Percentiles rank a stretch among this genome's conserved stretches.
These are phyloP conservation scores for Periconia digitata DNA, from an alignment of 2,329 filamentous ascomycete species.

Conservation along the genomic window DNA sequence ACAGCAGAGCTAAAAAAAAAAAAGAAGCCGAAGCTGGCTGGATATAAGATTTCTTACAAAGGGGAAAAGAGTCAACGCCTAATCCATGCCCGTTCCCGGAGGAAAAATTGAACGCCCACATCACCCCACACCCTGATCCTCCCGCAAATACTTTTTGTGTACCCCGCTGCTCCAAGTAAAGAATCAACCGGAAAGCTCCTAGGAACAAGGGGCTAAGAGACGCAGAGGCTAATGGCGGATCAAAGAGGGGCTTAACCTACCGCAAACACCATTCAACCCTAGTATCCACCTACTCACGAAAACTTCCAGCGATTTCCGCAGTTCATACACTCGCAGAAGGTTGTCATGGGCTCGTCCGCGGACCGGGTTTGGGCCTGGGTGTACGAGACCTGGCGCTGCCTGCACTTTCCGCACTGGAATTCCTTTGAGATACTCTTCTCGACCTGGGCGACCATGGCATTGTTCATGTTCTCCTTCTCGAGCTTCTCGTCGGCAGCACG, in stretches of 20 bases:
- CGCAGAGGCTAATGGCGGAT: no score
- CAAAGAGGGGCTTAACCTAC: not conserved
- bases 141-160: no score
- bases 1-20: no score
- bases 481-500: conserved; percentile 74
- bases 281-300: conserved; percentile 20
- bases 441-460: conserved; percentile 89
- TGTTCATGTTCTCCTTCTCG: conserved; percentile 92
- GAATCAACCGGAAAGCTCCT: no score
- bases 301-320: conserved; percentile 56
- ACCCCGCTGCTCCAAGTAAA: not conserved
- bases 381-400: conserved; percentile 92
- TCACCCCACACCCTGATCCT: no score
- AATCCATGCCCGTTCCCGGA: no score
- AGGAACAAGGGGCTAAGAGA: no score
- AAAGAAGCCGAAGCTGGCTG: no score
- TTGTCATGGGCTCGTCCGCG: conserved; percentile 83
- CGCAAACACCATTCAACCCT: not conserved
- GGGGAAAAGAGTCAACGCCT: no score
- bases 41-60: no score
- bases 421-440: conserved; percentile 89
- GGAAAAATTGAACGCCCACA: no score
- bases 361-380: conserved; percentile 92
- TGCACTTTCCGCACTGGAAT: conserved; percentile 88
- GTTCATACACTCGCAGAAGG: conserved; percentile 57